These are phyloP conservation scores for Raddia guianensis DNA, from an alignment of 176 grass and related monocot species.

Conservation along the genomic window DNA sequence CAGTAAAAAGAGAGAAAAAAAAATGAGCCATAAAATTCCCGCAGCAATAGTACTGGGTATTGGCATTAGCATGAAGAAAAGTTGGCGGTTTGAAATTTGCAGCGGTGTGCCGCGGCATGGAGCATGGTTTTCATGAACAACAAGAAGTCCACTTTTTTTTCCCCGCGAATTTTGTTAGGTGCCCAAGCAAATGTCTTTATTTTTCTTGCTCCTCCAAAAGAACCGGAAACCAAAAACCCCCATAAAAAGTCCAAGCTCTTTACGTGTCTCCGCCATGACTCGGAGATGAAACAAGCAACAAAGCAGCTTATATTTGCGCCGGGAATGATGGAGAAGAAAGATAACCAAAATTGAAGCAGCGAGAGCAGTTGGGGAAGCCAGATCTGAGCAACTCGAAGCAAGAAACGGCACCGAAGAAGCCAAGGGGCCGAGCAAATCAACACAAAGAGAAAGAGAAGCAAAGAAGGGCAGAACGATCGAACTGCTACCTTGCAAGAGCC, in stretches of 20 bases:
- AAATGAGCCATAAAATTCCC: background rate
- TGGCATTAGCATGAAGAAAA: background rate
- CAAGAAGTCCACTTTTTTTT: background rate
- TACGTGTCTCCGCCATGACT: background rate
- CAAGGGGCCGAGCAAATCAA: background rate
- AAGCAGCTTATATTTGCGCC: background rate
- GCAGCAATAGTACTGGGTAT: background rate
- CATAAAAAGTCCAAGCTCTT: background rate
- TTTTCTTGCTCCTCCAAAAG: background rate
- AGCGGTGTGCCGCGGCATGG: background rate
- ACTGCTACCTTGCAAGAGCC: slow-evolving; percentile 5
- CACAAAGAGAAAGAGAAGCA: background rate
- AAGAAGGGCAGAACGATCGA: background rate
- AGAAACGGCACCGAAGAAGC: background rate
- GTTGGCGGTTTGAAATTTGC: background rate
- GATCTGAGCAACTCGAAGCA: slow-evolving; percentile 25
- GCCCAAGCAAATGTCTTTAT: background rate
- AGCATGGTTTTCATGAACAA: background rate
- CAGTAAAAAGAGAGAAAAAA: background rate
- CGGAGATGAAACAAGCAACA: background rate
- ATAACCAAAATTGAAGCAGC: background rate
- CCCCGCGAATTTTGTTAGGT: background rate
- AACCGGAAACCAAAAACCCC: background rate
- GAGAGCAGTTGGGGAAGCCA: background rate
- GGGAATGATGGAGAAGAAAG: background rate